These are phyloP conservation scores for Trichoderma aggressivum DNA, from an alignment of 2,329 filamentous ascomycete species.

Conservation along the genomic window DNA sequence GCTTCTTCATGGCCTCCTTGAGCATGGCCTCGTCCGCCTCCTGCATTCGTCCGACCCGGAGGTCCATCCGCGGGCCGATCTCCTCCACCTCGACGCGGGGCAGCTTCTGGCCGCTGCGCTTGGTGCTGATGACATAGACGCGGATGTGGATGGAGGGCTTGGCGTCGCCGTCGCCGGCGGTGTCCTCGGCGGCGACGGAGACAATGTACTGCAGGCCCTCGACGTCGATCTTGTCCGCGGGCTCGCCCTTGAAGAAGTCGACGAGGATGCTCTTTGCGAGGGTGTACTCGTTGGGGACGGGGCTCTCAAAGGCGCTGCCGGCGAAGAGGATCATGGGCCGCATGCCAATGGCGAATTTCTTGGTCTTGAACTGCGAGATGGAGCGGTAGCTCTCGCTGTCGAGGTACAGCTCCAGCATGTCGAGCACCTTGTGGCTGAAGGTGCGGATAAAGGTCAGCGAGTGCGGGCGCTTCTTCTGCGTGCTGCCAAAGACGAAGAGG, in stretches of 20 bases:
- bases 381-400: conserved; percentile 69
- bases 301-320: conserved; percentile 81
- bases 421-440: conserved; percentile 82
- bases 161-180: conserved; percentile 38
- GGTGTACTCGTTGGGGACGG: conserved; percentile 74
- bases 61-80: conserved; percentile 92
- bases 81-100: conserved; percentile 92
- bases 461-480: conserved; percentile 94
- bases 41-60: conserved; percentile 75
- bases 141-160: conserved; percentile 65
- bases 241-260: conserved; percentile 82
- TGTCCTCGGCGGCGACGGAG: conserved; percentile 72
- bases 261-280: conserved; percentile 82
- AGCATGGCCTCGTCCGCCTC: conserved; percentile 74
- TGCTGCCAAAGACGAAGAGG: conserved; percentile 77
- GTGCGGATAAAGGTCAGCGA: conserved; percentile 77
- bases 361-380: conserved; percentile 71
- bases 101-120: conserved; percentile 79
- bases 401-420: conserved; percentile 90
- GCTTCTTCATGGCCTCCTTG: conserved; percentile 88
- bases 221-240: conserved; percentile 81
- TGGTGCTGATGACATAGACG: conserved; percentile 81
- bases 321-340: conserved; percentile 91
- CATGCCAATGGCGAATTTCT: conserved; percentile 73
- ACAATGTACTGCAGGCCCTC: conserved; percentile 92